Evolutionary conservation across 176 grass and related monocot genomes (phyloP), one percentile per base, ranked within the genome.

Genomic region (Poa pratensis): DNA sequence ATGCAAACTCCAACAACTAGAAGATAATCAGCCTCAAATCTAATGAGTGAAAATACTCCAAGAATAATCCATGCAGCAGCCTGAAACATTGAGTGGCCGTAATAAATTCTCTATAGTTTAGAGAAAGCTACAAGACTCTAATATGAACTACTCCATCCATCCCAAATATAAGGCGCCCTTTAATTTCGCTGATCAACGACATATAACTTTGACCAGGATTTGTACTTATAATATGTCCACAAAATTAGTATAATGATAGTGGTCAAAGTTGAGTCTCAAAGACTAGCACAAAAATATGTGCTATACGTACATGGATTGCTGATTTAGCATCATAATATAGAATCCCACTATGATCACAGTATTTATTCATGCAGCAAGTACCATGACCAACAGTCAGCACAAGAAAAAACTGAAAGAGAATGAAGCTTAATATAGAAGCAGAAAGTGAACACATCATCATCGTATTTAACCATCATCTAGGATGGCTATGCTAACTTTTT

Each of bases 1-100:
- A 99, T 94, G 80, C 97, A 99, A 91, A 99, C 97, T 87, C 94
- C 97, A 64, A 99, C 67, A 42, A 96, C 97, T 24, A 99, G 90
- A 83, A 99, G 90, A 79, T 94, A 98, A 92, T 98, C 96, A 81
- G 96, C 96, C 77, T 98, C 93, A 85, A 95, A 84, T 69, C 91
- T 90, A 84, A 98, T 88, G 51, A 98, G 91, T 86, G 97, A 99
- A 82, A 99, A 99, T 86, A 99, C 88, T 62, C 83, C 97, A n/a
- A 99, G 92, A 75, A 99, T 66, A 11, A 99, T 89, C 97, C 97
- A 99, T 75, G 90, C 94, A 83, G 92, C 94, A 89, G 94, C 97
- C 97, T 99, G 88, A 89, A 94, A 90, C 19, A 94, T 82, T 4
- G 45, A 83, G 15, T 77, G 15, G 3, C n/a, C 76, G 10, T 89